Evolutionary conservation across 805 yeast species (phyloP).

Genomic region (Pichia manshurica): DNA sequence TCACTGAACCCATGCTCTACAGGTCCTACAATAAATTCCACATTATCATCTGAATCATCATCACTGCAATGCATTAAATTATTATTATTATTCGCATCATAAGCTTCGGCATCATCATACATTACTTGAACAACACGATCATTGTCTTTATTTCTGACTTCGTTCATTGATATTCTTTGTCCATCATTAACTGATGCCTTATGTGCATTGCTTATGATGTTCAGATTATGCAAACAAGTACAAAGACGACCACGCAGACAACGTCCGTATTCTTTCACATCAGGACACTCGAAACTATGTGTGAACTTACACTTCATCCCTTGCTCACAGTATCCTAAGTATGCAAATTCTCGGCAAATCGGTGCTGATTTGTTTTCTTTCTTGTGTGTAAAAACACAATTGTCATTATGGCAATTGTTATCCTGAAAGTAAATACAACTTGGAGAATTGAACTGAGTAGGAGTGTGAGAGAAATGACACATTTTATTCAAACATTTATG

Average conservation of each 20-base stretch:
- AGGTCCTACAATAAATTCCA: conserved; percentile 15
- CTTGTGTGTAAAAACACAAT: conserved; percentile 50
- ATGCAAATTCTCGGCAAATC: conserved; percentile 61
- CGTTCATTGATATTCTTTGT: neutral
- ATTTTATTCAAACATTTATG: conserved; percentile 41
- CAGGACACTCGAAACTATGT: conserved; percentile 67
- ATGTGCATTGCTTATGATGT: neutral
- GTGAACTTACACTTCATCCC: conserved; percentile 53
- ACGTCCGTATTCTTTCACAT: conserved; percentile 51
- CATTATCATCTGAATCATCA: conserved; percentile 15
- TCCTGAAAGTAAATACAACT: conserved; percentile 47
- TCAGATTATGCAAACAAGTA: conserved; percentile 42
- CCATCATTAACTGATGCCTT: neutral
- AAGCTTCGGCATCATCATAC: conserved; percentile 12
- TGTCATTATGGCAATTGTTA: conserved; percentile 42
- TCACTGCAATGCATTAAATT: neutral
- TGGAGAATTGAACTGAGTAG: conserved; percentile 55
- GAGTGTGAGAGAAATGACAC: conserved; percentile 54
- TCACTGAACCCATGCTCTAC: conserved; percentile 6
- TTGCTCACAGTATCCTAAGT: conserved; percentile 61
- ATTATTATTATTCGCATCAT: conserved; percentile 16
- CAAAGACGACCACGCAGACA: conserved; percentile 54
- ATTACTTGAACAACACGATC: conserved; percentile 21
- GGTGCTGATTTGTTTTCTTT: conserved; percentile 31
- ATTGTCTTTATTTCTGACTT: conserved; percentile 27